These are phyloP conservation scores for Fraxinus pennsylvanica DNA, from an alignment of 257 asterid genomes.

Conservation along the genomic window DNA sequence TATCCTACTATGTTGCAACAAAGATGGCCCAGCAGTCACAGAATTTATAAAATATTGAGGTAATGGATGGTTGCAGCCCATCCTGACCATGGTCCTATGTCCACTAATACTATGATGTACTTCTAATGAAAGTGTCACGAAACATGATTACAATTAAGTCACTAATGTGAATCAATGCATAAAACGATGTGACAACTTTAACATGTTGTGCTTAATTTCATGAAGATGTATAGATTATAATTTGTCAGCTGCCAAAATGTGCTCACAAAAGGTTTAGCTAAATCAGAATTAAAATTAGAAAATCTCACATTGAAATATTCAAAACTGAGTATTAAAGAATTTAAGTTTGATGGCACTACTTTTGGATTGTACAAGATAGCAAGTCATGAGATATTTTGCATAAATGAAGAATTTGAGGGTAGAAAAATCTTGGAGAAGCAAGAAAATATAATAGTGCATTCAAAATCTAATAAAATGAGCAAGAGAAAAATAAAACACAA, in stretches of 20 bases:
- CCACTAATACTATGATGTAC: not conserved
- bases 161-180: not conserved
- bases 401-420: not conserved
- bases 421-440: not conserved
- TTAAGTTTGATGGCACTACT: not conserved
- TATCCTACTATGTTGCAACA: not conserved
- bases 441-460: not conserved
- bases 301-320: not conserved
- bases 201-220: not conserved
- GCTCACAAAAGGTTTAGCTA: not conserved
- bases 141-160: not conserved
- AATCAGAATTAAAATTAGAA: not conserved
- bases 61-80: not conserved
- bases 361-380: not conserved
- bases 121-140: not conserved
- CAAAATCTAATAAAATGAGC: not conserved
- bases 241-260: constrained; percentile 5
- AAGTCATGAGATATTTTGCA: not conserved
- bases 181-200: not conserved
- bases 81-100: not conserved
- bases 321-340: not conserved
- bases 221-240: not conserved
- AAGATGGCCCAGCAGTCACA: not conserved
- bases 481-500: constrained; percentile 3
- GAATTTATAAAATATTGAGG: not conserved